Evolutionary conservation across 108 stramenopile genomes (phyloP).

Genomic region (Licmophora abbreviata): DNA sequence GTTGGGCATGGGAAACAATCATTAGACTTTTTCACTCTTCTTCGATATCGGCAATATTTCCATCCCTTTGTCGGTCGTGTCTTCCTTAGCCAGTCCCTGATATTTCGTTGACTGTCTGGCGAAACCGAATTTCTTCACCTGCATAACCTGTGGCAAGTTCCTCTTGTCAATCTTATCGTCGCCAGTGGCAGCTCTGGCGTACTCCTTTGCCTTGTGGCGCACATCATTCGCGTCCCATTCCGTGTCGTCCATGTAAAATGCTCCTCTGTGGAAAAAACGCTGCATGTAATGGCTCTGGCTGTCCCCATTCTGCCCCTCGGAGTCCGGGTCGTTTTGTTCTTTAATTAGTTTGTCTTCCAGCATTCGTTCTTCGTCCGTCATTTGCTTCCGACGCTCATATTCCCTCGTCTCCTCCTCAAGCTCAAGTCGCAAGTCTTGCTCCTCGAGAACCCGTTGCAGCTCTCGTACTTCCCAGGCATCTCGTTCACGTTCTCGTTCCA

Average conservation of each 20-base stretch:
- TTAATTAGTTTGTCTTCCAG: constrained; percentile 66
- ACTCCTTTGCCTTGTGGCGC: constrained; percentile 70
- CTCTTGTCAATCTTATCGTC: constrained; percentile 83
- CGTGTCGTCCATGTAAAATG: constrained; percentile 97
- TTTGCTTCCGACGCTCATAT: constrained; percentile 51
- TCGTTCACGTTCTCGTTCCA: constrained; percentile 25
- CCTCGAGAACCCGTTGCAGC: constrained; percentile 43
- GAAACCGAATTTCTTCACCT: constrained; percentile 92
- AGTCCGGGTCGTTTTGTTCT: constrained; percentile 45
- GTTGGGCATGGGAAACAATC: not conserved
- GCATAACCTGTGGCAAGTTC: constrained; percentile 87
- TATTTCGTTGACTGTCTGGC: constrained; percentile 85
- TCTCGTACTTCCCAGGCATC: constrained; percentile 83
- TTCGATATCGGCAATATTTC: constrained; percentile 11
- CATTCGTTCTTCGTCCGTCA: constrained; percentile 90
- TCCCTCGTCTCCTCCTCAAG: constrained; percentile 44
- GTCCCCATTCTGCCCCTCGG: constrained; percentile 20
- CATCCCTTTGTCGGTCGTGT: constrained; percentile 69
- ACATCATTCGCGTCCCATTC: constrained; percentile 80
- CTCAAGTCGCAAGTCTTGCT: constrained; percentile 47
- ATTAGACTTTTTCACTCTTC: constrained; percentile 1
- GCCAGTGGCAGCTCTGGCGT: constrained; percentile 77
- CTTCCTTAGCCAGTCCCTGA: constrained; percentile 88
- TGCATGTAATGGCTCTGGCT: constrained; percentile 58
- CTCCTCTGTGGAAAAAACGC: constrained; percentile 94